A percentile compares a stretch with the other conserved stretches of the same genome.
Evolutionary conservation across 441 rosid genomes (phyloP).

Genomic region (Rhodomyrtus psidioides): DNA sequence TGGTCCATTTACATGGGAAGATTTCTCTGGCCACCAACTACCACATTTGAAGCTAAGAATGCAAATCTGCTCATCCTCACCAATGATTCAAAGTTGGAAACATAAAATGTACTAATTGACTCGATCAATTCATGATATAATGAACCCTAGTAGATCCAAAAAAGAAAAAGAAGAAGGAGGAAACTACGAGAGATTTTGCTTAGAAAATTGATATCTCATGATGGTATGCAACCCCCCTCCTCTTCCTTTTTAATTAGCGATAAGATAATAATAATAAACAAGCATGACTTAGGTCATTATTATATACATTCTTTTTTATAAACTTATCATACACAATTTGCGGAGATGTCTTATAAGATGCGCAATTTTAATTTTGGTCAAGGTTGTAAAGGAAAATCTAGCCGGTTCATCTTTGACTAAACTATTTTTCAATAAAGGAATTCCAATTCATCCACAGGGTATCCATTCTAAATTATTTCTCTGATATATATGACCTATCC

Average conservation of each 20-base stretch:
- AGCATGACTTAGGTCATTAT: too few relatives aligned
- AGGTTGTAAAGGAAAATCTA: background rate
- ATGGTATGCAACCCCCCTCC: background rate
- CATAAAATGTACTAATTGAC: background rate
- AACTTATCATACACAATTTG: background rate
- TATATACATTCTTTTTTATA: too few relatives aligned
- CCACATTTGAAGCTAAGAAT: background rate
- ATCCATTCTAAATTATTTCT: background rate
- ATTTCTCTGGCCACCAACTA: background rate
- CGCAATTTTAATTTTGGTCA: background rate
- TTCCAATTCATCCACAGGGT: background rate
- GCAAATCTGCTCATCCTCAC: background rate
- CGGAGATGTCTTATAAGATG: background rate
- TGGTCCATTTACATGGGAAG: background rate
- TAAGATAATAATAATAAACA: background rate
- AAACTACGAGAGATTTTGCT: background rate
- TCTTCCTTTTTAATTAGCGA: background rate
- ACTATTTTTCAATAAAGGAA: background rate
- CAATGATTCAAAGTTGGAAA: background rate
- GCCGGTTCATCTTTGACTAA: background rate
- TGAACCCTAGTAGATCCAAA: background rate
- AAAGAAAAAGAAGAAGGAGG: background rate
- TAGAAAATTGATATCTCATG: background rate
- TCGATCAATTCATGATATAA: background rate
- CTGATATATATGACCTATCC: background rate